Evolutionary conservation across 2,329 filamentous ascomycete genomes (phyloP).

Genomic region (Lasiodiplodia sp.): DNA sequence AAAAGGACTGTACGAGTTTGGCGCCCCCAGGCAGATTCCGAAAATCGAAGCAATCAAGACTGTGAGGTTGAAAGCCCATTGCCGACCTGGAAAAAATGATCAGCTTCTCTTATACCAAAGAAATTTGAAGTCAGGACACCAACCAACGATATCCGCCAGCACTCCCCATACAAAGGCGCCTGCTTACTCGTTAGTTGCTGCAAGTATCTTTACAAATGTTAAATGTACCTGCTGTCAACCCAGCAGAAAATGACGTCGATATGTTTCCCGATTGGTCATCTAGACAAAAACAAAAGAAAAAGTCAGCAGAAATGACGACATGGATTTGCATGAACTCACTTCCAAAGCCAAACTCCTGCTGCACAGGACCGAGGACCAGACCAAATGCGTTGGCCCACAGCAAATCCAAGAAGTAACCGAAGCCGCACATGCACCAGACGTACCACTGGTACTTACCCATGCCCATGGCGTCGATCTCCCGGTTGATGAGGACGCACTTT

Average conservation of each 20-base stretch:
- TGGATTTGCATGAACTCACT: conserved; percentile 13
- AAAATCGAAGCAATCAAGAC: conserved; percentile 63
- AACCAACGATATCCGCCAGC: conserved; percentile 61
- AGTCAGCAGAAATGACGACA: neutral
- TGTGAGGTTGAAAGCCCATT: conserved; percentile 66
- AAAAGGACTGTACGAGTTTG: conserved; percentile 59
- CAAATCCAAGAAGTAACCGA: conserved; percentile 64
- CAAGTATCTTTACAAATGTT: too few species aligned
- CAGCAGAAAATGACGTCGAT: conserved; percentile 62
- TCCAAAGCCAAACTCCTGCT: conserved; percentile 64
- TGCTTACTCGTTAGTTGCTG: neutral
- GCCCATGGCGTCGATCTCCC: conserved; percentile 60
- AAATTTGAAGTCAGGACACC: conserved; percentile 32
- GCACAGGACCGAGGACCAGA: conserved; percentile 60
- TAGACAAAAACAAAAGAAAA: conserved; percentile 10
- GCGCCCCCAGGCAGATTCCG: conserved; percentile 60
- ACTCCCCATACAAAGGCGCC: conserved; percentile 63
- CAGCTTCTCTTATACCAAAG: neutral
- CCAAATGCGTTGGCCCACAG: conserved; percentile 67
- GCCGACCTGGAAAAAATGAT: conserved; percentile 44
- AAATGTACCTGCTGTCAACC: conserved; percentile 53
- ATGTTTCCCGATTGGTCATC: conserved; percentile 57
- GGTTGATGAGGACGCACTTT: conserved; percentile 54
- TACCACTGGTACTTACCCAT: conserved; percentile 64
- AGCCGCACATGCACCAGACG: conserved; percentile 61